Conservation (phyloP, 805 yeast species). For the Cephaloascus fragrans region DNA sequence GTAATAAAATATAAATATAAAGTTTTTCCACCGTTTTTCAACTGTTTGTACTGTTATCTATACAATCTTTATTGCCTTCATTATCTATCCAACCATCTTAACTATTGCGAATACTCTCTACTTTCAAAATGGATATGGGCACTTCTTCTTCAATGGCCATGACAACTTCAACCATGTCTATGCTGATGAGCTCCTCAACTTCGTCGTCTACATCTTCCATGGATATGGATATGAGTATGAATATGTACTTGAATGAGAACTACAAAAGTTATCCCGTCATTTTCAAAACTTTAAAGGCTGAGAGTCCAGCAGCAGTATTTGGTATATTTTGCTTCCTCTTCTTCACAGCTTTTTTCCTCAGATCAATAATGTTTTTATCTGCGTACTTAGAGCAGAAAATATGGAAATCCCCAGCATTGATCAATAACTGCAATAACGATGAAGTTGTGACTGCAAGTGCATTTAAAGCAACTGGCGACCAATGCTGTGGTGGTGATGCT, state of each 20-base stretch:
- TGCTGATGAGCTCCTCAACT: neutral
- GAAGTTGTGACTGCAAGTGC: constrained; percentile 4
- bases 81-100: too few species aligned
- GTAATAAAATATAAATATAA: too few species aligned
- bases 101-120: too few species aligned
- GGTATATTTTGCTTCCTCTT: constrained; percentile 62
- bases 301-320: constrained; percentile 51
- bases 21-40: too few species aligned
- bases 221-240: constrained; percentile 37
- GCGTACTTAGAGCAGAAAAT: constrained; percentile 62
- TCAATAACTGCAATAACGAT: constrained; percentile 20
- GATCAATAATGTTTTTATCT: constrained; percentile 49
- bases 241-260: constrained; percentile 41
- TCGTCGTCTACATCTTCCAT: neutral
- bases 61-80: too few species aligned
- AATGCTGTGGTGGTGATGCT: neutral
- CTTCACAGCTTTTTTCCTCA: constrained; percentile 45
- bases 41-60: too few species aligned
- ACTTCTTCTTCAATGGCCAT: neutral
- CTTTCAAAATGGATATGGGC: neutral
- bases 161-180: neutral
- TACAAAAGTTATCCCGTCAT: constrained; percentile 53
- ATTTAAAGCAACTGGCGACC: neutral
- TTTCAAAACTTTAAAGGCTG: constrained; percentile 45
- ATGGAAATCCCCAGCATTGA: constrained; percentile 34